These are phyloP conservation scores for Flaveria linearis DNA, from an alignment of 129 eudicot genomes.

Conservation along the genomic window DNA sequence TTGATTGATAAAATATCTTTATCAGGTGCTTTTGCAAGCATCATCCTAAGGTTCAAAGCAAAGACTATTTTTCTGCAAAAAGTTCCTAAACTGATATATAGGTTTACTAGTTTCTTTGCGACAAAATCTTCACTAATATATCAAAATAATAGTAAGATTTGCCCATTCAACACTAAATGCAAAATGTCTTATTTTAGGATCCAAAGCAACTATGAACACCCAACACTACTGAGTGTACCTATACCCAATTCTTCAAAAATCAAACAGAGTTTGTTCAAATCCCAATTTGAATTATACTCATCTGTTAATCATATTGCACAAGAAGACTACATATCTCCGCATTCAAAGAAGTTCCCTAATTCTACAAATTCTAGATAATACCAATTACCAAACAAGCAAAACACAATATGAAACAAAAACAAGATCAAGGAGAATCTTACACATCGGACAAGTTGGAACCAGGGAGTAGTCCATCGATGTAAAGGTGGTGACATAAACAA, in stretches of 20 bases:
- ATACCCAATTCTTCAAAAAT: too few relatives aligned
- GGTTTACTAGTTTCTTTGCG: not conserved
- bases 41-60: not conserved
- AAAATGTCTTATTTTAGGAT: not conserved
- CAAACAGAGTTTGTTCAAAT: not conserved
- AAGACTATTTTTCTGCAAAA: too few relatives aligned
- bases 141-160: not conserved
- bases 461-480: slow-evolving; percentile 73
- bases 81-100: not conserved
- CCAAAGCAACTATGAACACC: too few relatives aligned
- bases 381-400: not conserved
- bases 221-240: not conserved
- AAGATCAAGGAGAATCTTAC: slow-evolving; percentile 31
- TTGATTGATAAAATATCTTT: not conserved
- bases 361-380: too few relatives aligned
- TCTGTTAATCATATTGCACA: not conserved
- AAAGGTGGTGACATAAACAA: slow-evolving; percentile 56
- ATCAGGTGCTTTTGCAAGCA: not conserved
- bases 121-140: not conserved
- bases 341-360: not conserved
- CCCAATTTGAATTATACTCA: not conserved
- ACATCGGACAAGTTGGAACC: slow-evolving; percentile 49
- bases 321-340: not conserved
- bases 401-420: not conserved
- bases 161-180: not conserved